Evolutionary conservation across 179 eudicot species (phyloP), one percentile per base, ranked within the genome.

Genomic region (Beta lomatogona): DNA sequence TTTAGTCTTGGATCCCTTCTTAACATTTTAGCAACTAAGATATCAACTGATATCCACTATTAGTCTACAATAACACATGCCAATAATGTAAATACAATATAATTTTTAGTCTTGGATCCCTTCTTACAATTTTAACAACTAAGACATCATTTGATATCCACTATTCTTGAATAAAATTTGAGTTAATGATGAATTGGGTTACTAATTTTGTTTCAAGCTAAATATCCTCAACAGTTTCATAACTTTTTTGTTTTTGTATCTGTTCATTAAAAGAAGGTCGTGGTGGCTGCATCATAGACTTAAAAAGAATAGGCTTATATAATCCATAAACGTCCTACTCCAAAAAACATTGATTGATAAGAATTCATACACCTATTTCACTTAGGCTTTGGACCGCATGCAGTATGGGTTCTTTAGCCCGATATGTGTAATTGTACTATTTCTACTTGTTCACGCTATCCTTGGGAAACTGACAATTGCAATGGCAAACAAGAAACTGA

Each of bases 311-410:
- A 31, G 63, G 50, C 9, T 54, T 18, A 16, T 36, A 55, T 57
- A 57, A 74, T 74, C 77, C 65, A 74, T 74, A 74, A 25, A 54
- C 64, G 74, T 44, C 81, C 55, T 31, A 79, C n/a, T 79, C 75
- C 14, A 68, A 66, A 57, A 58, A 58, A 71, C 71, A 71, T 22
- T 71, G 76, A 79, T 59, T 71, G 70, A 71, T 59, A 48, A 48
- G 52, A 48, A 9, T 2, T 21, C 18, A 5, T 79, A 41, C 14
- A 52, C 52, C 45, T 77, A 52, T 41, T 41, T 22, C 25, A 64
- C 74, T 11, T 76, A 77, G 81, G 57, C 25, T 73, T 77, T 82
- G 81, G 82, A 73, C 85, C 75, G 79, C n/a, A n/a, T n/a, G n/a
- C 71, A 45, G 52, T 73, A 78, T 83, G 77, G 69, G 66, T 70